phyloP scores from a whole-genome alignment of 805 yeast species.

The Ogataea naganishii region DNA sequence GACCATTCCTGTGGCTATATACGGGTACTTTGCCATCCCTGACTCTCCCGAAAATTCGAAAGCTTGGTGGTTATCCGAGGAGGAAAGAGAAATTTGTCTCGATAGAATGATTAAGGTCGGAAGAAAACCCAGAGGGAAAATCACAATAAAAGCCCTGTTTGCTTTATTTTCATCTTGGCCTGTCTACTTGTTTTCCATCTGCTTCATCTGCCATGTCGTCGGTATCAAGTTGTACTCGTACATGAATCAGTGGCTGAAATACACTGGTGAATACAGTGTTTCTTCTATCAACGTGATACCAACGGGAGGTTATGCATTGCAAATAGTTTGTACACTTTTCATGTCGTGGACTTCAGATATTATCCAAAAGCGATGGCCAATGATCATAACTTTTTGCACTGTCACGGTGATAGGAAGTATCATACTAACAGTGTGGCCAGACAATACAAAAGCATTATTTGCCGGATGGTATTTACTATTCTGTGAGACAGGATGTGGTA shows the following conservation, averaged over 20 bases:
- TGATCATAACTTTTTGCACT: constrained; percentile 14
- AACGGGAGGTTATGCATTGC: constrained; percentile 24
- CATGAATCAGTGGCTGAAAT: constrained; percentile 23
- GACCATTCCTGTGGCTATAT: constrained; percentile 46
- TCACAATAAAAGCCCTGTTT: constrained; percentile 5
- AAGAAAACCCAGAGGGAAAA: constrained; percentile 9
- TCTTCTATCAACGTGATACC: constrained; percentile 23
- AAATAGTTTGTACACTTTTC: constrained; percentile 18
- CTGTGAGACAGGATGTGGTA: constrained; percentile 13
- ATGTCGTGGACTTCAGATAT: constrained; percentile 21
- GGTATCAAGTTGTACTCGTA: constrained; percentile 14
- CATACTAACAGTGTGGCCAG: constrained; percentile 12
- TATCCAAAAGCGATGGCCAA: constrained; percentile 19
- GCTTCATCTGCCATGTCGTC: constrained; percentile 14
- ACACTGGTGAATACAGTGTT: constrained; percentile 14
- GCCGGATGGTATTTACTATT: constrained; percentile 17
- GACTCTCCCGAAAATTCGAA: constrained; percentile 45
- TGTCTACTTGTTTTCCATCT: constrained; percentile 10
- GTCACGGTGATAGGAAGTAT: constrained; percentile 12
- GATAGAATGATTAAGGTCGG: constrained; percentile 6
- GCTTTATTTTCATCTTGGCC: constrained; percentile 10
- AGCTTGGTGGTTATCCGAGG: constrained; percentile 20
- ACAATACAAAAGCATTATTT: constrained; percentile 12
- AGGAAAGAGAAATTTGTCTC: constrained; percentile 16
- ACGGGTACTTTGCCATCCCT: constrained; percentile 48